Percentiles rank a stretch among this genome's conserved stretches.
Conservation (phyloP, 2,329 filamentous ascomycete genomes). For the Chaetomium globosum region DNA sequence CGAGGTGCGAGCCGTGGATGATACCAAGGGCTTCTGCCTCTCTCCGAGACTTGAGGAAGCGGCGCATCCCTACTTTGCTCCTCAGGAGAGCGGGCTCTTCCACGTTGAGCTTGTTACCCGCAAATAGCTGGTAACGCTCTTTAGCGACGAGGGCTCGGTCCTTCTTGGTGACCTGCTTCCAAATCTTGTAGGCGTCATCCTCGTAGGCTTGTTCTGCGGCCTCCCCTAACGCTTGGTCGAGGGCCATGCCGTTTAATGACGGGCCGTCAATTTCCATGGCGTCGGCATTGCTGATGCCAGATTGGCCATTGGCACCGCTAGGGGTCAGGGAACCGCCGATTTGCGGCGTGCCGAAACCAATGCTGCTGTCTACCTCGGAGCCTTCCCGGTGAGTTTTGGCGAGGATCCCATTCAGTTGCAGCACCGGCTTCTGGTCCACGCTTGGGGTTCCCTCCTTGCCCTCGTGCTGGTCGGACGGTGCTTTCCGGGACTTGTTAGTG, state of each 20-base stretch:
- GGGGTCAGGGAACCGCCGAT: conserved; percentile 76
- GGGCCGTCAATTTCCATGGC: conserved; percentile 84
- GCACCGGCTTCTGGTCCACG: conserved; percentile 71
- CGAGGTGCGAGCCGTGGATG: conserved; percentile 43
- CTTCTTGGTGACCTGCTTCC: conserved; percentile 99
- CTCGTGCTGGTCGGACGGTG: conserved; percentile 72
- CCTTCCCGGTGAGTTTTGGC: conserved; percentile 65
- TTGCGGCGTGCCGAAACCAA: conserved; percentile 83
- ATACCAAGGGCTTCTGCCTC: conserved; percentile 60
- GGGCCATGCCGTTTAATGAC: conserved; percentile 65
- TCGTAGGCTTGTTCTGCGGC: conserved; percentile 76
- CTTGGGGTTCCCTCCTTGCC: conserved; percentile 79
- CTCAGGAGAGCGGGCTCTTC: conserved; percentile 87
- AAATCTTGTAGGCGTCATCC: conserved; percentile 95
- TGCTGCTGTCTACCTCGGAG: conserved; percentile 82
- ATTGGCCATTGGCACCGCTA: conserved; percentile 66
- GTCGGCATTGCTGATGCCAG: conserved; percentile 75
- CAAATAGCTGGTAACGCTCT: conserved; percentile 83
- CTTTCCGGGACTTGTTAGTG: conserved; percentile 75
- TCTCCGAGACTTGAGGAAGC: conserved; percentile 79
- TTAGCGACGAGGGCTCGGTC: conserved; percentile 85
- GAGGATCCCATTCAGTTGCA: conserved; percentile 67
- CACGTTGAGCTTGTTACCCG: conserved; percentile 76
- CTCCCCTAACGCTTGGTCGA: conserved; percentile 66
- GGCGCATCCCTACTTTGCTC: conserved; percentile 84